These are phyloP conservation scores for Tuber microsphaerosporum DNA, from an alignment of 495 filamentous ascomycete species.

Conservation along the genomic window DNA sequence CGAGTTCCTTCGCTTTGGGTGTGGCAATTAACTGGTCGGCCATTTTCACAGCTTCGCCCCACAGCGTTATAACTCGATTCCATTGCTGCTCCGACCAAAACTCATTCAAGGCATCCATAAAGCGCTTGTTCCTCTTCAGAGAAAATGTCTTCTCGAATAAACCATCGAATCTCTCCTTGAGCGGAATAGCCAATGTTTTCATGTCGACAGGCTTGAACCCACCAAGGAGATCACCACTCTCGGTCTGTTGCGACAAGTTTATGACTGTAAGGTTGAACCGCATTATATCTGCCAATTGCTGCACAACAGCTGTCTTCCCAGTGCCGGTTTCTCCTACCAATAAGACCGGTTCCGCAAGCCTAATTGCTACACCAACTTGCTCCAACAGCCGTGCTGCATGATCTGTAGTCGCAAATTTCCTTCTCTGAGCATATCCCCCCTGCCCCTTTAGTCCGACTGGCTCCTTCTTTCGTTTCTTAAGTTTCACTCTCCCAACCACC, in stretches of 20 bases:
- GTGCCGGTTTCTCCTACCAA: conserved; percentile 97
- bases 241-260: conserved; percentile 96
- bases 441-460: conserved; percentile 38
- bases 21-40: conserved; percentile 64
- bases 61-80: conserved; percentile 71
- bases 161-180: conserved; percentile 89
- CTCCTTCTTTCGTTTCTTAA: conserved; percentile 47
- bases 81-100: conserved; percentile 74
- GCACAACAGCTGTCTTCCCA: conserved; percentile 91
- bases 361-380: conserved; percentile 72
- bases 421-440: conserved; percentile 45
- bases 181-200: conserved; percentile 74
- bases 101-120: conserved; percentile 69
- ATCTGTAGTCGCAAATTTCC: conserved; percentile 66
- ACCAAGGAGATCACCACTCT: conserved; percentile 84
- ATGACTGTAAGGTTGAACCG: conserved; percentile 79
- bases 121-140: conserved; percentile 73
- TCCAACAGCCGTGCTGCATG: conserved; percentile 69
- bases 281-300: conserved; percentile 76
- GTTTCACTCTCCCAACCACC: conserved; percentile 59
- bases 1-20: conserved; percentile 43
- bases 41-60: conserved; percentile 81
- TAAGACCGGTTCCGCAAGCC: conserved; percentile 76
- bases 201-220: conserved; percentile 93
- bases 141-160: conserved; percentile 82